phyloP scores from a whole-genome alignment of 768 basidiomycete genomes.

The Hysterangium stoloniferum region DNA sequence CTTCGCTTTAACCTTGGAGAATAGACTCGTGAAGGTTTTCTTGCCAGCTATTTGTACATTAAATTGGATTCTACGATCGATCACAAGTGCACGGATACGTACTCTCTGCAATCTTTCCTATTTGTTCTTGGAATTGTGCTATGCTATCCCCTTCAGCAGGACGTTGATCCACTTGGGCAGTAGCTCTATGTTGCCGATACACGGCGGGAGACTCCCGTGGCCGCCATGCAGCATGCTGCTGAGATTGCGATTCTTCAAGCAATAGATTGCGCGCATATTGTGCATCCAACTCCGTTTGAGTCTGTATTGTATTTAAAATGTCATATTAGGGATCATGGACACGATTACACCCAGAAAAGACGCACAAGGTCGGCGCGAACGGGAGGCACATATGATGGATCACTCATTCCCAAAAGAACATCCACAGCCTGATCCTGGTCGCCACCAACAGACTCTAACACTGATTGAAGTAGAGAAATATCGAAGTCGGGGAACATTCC shows the following conservation, averaged over 20 bases:
- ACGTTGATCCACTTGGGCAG: constrained; percentile 3
- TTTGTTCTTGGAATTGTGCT: constrained; percentile 65
- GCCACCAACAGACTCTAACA: constrained; percentile 64
- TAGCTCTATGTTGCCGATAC: not conserved
- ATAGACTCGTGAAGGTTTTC: constrained; percentile 63
- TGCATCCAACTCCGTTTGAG: constrained; percentile 72
- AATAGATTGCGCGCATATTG: constrained; percentile 67
- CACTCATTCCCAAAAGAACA: constrained; percentile 74
- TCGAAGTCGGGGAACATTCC: constrained; percentile 81
- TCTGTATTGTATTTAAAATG: constrained; percentile 20
- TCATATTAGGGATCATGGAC: constrained; percentile 5
- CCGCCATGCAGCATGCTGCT: constrained; percentile 20
- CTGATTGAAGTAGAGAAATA: constrained; percentile 59
- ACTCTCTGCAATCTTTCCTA: constrained; percentile 76
- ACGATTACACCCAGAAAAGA: constrained; percentile 1
- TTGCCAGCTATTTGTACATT: constrained; percentile 48
- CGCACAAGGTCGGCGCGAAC: constrained; percentile 4
- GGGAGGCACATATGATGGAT: constrained; percentile 51
- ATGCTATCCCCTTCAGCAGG: constrained; percentile 42
- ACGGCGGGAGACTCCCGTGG: constrained; percentile 12
- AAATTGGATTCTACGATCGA: not conserved
- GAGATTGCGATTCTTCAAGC: constrained; percentile 43
- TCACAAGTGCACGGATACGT: constrained; percentile 21
- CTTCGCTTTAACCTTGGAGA: constrained; percentile 77
- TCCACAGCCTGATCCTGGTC: constrained; percentile 74